These are phyloP conservation scores for Aspergillus oerlinghausenensis DNA, from an alignment of 2,329 filamentous ascomycete species.

Conservation along the genomic window DNA sequence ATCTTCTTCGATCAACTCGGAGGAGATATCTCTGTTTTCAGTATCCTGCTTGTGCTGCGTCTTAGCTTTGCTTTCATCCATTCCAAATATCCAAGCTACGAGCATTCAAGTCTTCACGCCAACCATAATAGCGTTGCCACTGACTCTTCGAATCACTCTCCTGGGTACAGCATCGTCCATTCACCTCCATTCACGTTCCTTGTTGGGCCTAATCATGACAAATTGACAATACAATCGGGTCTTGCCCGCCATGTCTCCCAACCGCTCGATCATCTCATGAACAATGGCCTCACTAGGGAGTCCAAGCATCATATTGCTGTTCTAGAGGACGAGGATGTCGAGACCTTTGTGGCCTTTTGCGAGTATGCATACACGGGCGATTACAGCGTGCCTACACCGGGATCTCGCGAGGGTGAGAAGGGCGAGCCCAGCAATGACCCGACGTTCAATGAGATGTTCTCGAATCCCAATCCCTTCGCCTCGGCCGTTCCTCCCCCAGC, in stretches of 20 bases:
- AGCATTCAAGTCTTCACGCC: background rate
- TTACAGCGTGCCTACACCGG: slow-evolving; percentile 36
- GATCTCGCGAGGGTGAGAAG: slow-evolving; percentile 17
- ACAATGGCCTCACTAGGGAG: slow-evolving; percentile 44
- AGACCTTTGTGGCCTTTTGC: slow-evolving; percentile 47
- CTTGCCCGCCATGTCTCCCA: slow-evolving; percentile 43
- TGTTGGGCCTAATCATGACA: slow-evolving; percentile 43
- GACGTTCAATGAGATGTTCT: slow-evolving; percentile 11
- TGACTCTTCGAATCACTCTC: slow-evolving; percentile 15
- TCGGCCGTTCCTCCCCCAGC: slow-evolving; percentile 26
- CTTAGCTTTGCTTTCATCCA: background rate
- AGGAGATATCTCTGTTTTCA: background rate
- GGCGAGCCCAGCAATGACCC: slow-evolving; percentile 13
- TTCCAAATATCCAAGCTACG: background rate
- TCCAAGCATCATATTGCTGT: slow-evolving; percentile 40
- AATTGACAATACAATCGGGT: slow-evolving; percentile 44
- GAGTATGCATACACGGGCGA: slow-evolving; percentile 49
- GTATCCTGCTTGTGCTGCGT: background rate
- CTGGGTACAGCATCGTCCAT: slow-evolving; percentile 36
- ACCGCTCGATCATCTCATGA: slow-evolving; percentile 42
- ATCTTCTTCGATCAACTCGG: background rate
- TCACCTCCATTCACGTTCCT: slow-evolving; percentile 45
- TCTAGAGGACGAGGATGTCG: slow-evolving; percentile 45
- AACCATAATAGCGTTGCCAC: slow-evolving; percentile 14
- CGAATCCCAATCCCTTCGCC: slow-evolving; percentile 22